These are phyloP conservation scores for Chrysoporthe deuterocubensis DNA, from an alignment of 2,329 filamentous ascomycete species.

Conservation along the genomic window DNA sequence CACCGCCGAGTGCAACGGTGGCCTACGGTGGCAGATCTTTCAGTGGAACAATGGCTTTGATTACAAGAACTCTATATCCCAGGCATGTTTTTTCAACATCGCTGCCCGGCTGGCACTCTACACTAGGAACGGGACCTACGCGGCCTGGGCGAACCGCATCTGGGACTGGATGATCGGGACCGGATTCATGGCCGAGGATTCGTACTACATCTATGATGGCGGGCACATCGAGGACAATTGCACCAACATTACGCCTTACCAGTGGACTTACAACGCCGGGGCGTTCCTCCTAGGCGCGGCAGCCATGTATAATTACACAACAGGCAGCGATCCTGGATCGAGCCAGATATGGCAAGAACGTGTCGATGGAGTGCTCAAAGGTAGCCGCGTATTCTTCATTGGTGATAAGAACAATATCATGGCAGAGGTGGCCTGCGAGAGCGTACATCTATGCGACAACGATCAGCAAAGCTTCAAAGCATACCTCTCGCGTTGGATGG, in stretches of 20 bases:
- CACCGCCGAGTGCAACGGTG: constrained; percentile 65
- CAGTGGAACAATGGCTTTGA: constrained; percentile 73
- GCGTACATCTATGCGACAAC: constrained; percentile 59
- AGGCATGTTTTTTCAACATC: constrained; percentile 54
- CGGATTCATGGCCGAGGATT: constrained; percentile 57
- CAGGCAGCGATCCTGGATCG: constrained; percentile 34
- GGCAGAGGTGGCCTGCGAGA: constrained; percentile 69
- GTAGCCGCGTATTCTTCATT: constrained; percentile 55
- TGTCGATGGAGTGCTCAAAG: constrained; percentile 60
- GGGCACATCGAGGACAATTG: constrained; percentile 62
- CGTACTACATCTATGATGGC: constrained; percentile 62
- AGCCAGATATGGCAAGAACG: constrained; percentile 58
- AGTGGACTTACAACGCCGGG: constrained; percentile 73
- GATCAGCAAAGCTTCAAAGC: constrained; percentile 69
- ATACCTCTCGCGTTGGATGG: constrained; percentile 65
- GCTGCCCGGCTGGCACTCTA: constrained; percentile 71
- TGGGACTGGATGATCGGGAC: constrained; percentile 68
- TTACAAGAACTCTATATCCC: constrained; percentile 54
- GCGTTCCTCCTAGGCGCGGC: constrained; percentile 68
- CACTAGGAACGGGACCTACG: constrained; percentile 74
- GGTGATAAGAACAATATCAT: constrained; percentile 54
- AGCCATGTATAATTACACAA: constrained; percentile 69
- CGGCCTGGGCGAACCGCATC: constrained; percentile 70
- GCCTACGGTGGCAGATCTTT: constrained; percentile 81
- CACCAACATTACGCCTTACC: constrained; percentile 59